Evolutionary conservation across 1,139 yeast genomes (phyloP).

Genomic region (Neolecta irregularis): DNA sequence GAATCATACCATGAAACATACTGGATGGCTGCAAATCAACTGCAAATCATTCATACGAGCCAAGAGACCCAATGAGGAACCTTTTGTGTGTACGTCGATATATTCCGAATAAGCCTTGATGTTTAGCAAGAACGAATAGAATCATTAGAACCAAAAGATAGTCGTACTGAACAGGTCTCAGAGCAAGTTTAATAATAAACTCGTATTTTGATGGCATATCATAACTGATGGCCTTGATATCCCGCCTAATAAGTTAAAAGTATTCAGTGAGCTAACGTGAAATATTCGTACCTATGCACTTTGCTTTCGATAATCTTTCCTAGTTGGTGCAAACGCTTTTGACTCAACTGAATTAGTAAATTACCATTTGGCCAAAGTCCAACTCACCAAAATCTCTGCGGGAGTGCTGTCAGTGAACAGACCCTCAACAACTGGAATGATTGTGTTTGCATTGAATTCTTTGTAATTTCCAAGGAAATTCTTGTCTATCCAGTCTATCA

Average conservation of each 20-base stretch:
- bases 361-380: too few relatives aligned
- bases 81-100: too few relatives aligned
- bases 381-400: too few relatives aligned
- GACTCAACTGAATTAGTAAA: too few relatives aligned
- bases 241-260: too few relatives aligned
- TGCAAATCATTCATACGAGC: neutral
- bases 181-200: neutral
- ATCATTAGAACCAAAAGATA: neutral
- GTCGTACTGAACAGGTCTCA: constrained; percentile 1
- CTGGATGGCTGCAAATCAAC: neutral
- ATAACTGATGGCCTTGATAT: neutral
- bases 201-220: neutral
- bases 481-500: neutral
- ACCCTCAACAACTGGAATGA: neutral
- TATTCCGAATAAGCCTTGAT: neutral
- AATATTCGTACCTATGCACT: neutral
- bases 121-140: neutral
- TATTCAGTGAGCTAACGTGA: too few relatives aligned
- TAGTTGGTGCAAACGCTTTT: too few relatives aligned
- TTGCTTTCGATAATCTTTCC: neutral
- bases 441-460: neutral
- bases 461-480: neutral
- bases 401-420: constrained; percentile 1
- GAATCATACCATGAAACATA: constrained; percentile 2
- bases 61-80: neutral